Evolutionary conservation across 2,329 filamentous ascomycete species (phyloP).

Genomic region (Pseudogymnoascus sp.): DNA sequence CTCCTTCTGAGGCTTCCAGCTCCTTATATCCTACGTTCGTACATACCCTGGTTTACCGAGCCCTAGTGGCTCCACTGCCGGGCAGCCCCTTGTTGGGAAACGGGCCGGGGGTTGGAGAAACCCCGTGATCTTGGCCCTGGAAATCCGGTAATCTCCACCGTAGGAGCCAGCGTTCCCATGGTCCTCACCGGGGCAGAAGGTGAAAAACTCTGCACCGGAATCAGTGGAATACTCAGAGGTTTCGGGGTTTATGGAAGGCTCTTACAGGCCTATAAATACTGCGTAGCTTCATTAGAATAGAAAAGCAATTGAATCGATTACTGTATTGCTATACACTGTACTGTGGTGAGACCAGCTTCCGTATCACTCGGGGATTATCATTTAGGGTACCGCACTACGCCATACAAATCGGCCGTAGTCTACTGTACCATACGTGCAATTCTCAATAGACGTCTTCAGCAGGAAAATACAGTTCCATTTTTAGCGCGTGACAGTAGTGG

Average conservation of each 20-base stretch:
- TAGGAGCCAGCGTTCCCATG: neutral
- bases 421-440: neutral
- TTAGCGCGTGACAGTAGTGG: no score
- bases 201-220: neutral
- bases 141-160: neutral
- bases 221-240: neutral
- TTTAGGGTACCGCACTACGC: neutral
- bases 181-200: neutral
- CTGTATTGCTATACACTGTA: neutral
- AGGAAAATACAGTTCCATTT: no score
- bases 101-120: neutral
- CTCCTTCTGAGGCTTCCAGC: no score
- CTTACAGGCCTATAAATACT: neutral
- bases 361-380: neutral
- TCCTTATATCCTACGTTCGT: neutral
- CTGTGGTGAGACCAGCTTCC: neutral
- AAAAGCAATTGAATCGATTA: neutral
- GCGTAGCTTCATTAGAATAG: neutral
- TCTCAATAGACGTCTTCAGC: no score
- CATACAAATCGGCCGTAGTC: neutral
- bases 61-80: no score
- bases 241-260: neutral
- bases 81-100: neutral
- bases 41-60: no score
- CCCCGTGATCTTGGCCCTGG: neutral